Base-by-base conservation (phyloP, 441 rosid genomes). In the Cnidoscolus chayamansa region DNA sequence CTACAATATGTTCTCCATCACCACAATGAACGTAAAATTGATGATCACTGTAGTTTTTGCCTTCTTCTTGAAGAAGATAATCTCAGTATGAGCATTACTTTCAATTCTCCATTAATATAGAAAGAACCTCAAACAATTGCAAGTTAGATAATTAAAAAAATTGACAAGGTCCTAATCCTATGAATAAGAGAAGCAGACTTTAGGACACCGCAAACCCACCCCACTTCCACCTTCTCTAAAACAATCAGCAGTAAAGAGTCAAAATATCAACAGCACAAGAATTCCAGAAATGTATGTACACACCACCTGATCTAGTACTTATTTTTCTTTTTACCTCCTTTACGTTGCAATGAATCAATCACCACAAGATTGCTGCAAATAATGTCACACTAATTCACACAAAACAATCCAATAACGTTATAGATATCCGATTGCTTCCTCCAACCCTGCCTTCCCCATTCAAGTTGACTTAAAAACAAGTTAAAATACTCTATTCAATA, bases 141-240 rank as follows among this genome's bases (percentile, higher is more conserved):
- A 32, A 49, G 16, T 3, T 37, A 17, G 32, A 31, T 16, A 37
- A 51, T 20, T 16, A 62, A 50, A 76, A 72, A 5, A 63, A 78
- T 43, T 60, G 37, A 70, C 0, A 43, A 67, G 51, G 75, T 79
- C 83, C 68, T 58, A 54, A 77, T 80, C 77, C 65, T 10, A 65
- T 19, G 13, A 25, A 16, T 30, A 47, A 51, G 65, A 49, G 78
- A 74, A 74, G 55, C 55, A 45, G 30, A 53, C 81, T 70, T 67
- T 30, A 53, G 49, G 73, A 76, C 76, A 72, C 66, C 53, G 37
- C 55, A 65, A 72, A 69, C 62, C 71, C 76, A 74, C 63, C 80
- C 63, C 79, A 78, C 55, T 50, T 57, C 81, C 77, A 79, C 78
- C 74, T 63, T 77, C 55, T 76, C 80, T 15, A 65, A 25, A 59